Conservation (phyloP, 371 early-diverging fungal species). For the Mortierella sp. region DNA sequence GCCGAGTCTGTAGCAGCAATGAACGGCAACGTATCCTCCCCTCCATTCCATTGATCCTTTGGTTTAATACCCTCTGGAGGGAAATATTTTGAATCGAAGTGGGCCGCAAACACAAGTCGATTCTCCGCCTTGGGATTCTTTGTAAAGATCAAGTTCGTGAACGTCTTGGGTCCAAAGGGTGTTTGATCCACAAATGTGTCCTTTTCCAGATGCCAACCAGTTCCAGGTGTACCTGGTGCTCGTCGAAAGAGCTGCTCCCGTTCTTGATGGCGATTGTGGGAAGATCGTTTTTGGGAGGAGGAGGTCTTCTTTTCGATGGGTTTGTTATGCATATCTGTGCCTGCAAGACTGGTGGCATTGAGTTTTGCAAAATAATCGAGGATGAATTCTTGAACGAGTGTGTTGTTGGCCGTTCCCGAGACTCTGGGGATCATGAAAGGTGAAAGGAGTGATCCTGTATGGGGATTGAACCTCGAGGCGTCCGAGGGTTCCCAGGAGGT, state of each 20-base stretch:
- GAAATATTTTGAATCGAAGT: conserved; percentile 90
- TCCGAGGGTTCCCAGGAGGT: conserved; percentile 38
- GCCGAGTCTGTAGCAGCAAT: conserved; percentile 90
- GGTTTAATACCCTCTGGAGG: conserved; percentile 18
- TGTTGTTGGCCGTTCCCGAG: conserved; percentile 79
- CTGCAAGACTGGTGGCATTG: conserved; percentile 44
- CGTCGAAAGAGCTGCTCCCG: conserved; percentile 20
- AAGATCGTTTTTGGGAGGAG: too few species aligned
- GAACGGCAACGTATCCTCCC: conserved; percentile 66
- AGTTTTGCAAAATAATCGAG: conserved; percentile 66
- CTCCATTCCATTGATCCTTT: conserved; percentile 28
- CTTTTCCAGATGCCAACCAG: conserved; percentile 81
- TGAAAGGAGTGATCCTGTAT: conserved; percentile 65
- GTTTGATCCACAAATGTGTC: conserved; percentile 84
- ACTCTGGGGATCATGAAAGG: conserved; percentile 81
- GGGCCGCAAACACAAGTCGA: conserved; percentile 90
- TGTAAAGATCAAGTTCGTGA: conserved; percentile 91
- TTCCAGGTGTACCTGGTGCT: conserved; percentile 26
- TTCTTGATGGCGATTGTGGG: too few species aligned
- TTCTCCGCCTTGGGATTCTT: conserved; percentile 76
- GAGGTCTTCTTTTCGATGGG: conserved; percentile 5
- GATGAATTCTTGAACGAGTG: conserved; percentile 76
- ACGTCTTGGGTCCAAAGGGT: conserved; percentile 78
- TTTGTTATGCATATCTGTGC: background rate
- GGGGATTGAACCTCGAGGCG: conserved; percentile 35